Evolutionary conservation across 805 yeast species (phyloP), one percentile per base, ranked within the genome.

Genomic region (Saccharomyces kudriavzevii): DNA sequence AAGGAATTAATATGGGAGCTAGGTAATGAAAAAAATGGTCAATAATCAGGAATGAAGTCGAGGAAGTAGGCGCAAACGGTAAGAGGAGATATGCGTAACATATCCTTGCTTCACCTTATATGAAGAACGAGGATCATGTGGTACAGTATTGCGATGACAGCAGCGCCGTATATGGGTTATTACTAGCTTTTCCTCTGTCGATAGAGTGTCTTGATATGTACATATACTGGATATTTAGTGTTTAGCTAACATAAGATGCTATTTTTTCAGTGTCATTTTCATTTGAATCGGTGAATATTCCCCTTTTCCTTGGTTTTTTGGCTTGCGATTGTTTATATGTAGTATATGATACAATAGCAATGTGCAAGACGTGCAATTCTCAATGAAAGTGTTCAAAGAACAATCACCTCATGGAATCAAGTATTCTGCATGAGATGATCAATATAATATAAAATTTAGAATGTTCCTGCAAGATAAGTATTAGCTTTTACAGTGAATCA

Each of bases 1-100:
- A 52, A 50, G 17, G 49, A 43, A 31, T 27, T 56, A 27, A 46
- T 52, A 5, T 56, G 57, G 57, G 56, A 56, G 17, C 26, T 56
- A 17, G 43, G 43, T 14, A 35, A 24, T 40, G 49, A 43, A 6
- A 28, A 31, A 27, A 30, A 22, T 51, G 46, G 45, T 25, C 26
- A 30, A 26, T 40, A 28, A n/a, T 17, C 6, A 11, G 20, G 11
- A 24, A 13, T 30, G 3, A 24, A 17, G 27, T 17, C 13, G 25
- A 14, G 25, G 9, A 22, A 22, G 17, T 26, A 13, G 14, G 35
- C 35, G n/a, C 13, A 29, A 11, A 11, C 4, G 13, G 14, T 11
- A 10, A 29, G 14, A n/a, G 31, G 13, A 13, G 35, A 13, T 2
- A 11, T 30, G 4, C 35, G 3, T 30, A 5, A 5, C 17, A 13